These are phyloP conservation scores for Yueomyces sp. DNA, from an alignment of 805 yeast species.

Conservation along the genomic window DNA sequence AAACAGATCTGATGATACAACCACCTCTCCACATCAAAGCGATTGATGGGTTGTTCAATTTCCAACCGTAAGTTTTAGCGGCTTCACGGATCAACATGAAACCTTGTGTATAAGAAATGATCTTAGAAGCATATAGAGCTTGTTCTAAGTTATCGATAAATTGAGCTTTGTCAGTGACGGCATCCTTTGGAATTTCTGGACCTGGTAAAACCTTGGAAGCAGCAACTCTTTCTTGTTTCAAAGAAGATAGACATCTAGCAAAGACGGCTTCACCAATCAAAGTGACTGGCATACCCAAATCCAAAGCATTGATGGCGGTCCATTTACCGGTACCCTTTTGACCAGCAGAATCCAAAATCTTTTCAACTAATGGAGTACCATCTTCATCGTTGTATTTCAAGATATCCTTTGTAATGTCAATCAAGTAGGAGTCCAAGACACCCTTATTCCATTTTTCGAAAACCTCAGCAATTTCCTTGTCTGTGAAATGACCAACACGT, in stretches of 20 bases:
- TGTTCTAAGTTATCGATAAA: conserved; percentile 92
- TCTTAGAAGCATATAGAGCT: conserved; percentile 96
- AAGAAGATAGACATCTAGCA: conserved; percentile 87
- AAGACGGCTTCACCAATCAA: conserved; percentile 98
- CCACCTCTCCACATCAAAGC: conserved; percentile 99
- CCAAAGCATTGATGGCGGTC: conserved; percentile 97
- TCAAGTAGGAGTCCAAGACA: conserved; percentile 90
- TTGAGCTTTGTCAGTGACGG: conserved; percentile 61
- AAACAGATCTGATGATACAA: conserved; percentile 97
- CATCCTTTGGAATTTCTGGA: conserved; percentile 53
- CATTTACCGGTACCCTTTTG: conserved; percentile 99
- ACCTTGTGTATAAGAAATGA: conserved; percentile 97
- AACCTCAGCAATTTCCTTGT: conserved; percentile 88
- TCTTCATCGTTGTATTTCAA: conserved; percentile 80
- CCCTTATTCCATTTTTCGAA: conserved; percentile 93
- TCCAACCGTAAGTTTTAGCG: conserved; percentile 93
- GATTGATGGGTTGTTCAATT: conserved; percentile 93
- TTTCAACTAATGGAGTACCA: conserved; percentile 88
- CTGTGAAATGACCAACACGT: conserved; percentile 81
- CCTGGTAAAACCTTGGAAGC: conserved; percentile 75
- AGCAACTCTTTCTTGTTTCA: conserved; percentile 79
- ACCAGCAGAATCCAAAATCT: conserved; percentile 93
- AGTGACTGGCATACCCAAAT: conserved; percentile 96
- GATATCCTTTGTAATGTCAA: conserved; percentile 94
- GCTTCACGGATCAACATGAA: conserved; percentile 99